These are phyloP conservation scores for Ajuga reptans DNA, from an alignment of 305 asterid species.

Conservation along the genomic window DNA sequence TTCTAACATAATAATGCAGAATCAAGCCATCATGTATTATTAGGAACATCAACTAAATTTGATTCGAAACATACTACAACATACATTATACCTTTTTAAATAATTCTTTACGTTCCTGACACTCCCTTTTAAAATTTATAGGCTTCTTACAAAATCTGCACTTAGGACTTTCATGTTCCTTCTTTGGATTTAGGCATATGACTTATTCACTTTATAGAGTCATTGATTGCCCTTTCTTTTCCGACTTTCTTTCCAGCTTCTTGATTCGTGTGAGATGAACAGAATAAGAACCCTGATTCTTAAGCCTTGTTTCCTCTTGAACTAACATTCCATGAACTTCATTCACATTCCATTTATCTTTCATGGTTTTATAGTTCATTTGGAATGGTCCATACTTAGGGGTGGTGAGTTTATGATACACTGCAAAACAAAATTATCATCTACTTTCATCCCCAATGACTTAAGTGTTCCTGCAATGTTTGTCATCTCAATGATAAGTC, in stretches of 20 bases:
- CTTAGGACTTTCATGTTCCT: not conserved
- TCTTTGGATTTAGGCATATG: not conserved
- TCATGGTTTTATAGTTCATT: not conserved
- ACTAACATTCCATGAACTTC: too few species aligned
- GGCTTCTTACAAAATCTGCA: not conserved
- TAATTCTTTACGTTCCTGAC: not conserved
- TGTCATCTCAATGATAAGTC: not conserved
- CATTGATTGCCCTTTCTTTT: not conserved
- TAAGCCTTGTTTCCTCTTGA: too few species aligned
- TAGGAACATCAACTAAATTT: not conserved
- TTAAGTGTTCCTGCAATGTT: not conserved
- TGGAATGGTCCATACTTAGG: constrained; percentile 4
- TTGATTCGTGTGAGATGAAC: too few species aligned
- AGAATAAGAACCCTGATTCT: too few species aligned
- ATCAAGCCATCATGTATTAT: not conserved
- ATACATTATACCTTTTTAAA: not conserved
- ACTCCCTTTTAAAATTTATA: not conserved
- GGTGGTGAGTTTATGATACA: not conserved
- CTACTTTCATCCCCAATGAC: not conserved
- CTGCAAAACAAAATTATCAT: constrained; percentile 2
- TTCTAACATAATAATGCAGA: not conserved
- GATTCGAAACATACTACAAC: not conserved
- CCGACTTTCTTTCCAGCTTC: not conserved
- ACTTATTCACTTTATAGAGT: not conserved
- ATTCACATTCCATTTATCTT: too few species aligned